Percentiles rank a stretch among this genome's conserved stretches.
These are phyloP conservation scores for Pyricularia grisea DNA, from an alignment of 2,329 filamentous ascomycete genomes.

Conservation along the genomic window DNA sequence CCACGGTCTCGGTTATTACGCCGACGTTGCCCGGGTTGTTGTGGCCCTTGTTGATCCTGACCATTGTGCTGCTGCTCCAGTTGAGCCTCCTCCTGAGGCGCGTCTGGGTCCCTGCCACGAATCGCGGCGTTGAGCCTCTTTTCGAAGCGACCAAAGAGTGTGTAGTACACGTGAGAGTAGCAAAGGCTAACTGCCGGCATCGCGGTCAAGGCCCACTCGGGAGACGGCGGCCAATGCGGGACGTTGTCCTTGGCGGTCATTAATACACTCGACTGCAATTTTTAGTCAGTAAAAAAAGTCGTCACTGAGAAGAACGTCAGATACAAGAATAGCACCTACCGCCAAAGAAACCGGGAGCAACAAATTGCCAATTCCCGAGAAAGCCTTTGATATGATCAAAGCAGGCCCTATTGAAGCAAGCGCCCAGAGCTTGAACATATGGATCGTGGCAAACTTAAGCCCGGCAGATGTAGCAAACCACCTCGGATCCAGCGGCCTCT, in stretches of 20 bases:
- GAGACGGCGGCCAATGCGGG: conserved; percentile 43
- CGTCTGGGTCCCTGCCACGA: conserved; percentile 12
- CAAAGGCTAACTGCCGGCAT: conserved; percentile 33
- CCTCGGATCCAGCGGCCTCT: not conserved
- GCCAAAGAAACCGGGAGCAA: conserved; percentile 31
- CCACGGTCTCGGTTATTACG: conserved; percentile 11
- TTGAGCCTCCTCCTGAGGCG: not conserved
- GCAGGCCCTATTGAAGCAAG: conserved; percentile 37
- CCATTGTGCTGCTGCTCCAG: conserved; percentile 3
- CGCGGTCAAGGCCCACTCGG: conserved; percentile 37
- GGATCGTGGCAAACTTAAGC: not conserved
- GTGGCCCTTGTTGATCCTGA: not conserved
- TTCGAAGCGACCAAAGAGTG: conserved; percentile 37
- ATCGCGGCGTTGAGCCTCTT: conserved; percentile 32
- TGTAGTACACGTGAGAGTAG: conserved; percentile 36
- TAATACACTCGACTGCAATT: conserved; percentile 35
- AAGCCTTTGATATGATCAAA: conserved; percentile 31
- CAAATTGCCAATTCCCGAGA: conserved; percentile 32
- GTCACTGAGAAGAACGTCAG: not conserved
- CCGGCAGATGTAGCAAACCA: not conserved
- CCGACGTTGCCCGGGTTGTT: conserved; percentile 1
- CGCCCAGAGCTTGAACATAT: conserved; percentile 15
- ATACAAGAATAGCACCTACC: conserved; percentile 20
- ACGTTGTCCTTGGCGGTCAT: conserved; percentile 35
- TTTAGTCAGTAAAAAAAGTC: not conserved